Conservation (phyloP, 2,329 filamentous ascomycete genomes). For the Ascochyta pisi region DNA sequence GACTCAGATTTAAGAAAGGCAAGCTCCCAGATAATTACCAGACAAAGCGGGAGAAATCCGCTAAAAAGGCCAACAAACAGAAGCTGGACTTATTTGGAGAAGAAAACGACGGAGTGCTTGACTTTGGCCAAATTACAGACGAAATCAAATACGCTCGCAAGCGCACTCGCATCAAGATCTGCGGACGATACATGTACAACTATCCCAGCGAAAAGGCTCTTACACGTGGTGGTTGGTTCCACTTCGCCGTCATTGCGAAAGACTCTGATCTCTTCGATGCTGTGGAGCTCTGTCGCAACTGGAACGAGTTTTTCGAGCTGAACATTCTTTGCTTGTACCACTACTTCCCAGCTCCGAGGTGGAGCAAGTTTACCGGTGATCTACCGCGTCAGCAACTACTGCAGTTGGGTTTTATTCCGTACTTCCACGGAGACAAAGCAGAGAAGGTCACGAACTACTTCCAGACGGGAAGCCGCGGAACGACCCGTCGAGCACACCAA, state of each 20-base stretch:
- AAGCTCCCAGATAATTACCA: constrained; percentile 29
- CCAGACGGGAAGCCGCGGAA: constrained; percentile 44
- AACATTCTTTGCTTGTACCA: constrained; percentile 55
- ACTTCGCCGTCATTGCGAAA: constrained; percentile 60
- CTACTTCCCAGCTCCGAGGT: constrained; percentile 58
- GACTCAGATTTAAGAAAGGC: constrained; percentile 11
- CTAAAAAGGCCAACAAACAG: constrained; percentile 21
- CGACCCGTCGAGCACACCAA: constrained; percentile 44
- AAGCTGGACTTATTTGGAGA: constrained; percentile 4
- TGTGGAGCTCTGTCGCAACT: constrained; percentile 57
- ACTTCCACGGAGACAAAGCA: constrained; percentile 44
- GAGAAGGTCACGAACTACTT: constrained; percentile 41
- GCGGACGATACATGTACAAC: constrained; percentile 59
- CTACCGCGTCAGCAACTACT: constrained; percentile 50
- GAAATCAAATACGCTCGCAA: constrained; percentile 41
- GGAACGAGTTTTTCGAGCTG: constrained; percentile 60
- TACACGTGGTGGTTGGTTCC: constrained; percentile 58
- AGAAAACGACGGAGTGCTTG: constrained; percentile 32
- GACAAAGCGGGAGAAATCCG: constrained; percentile 44
- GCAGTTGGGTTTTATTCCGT: constrained; percentile 51
- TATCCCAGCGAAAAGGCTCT: constrained; percentile 58
- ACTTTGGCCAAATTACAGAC: constrained; percentile 49
- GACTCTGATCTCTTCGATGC: constrained; percentile 55
- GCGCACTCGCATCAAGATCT: constrained; percentile 56
- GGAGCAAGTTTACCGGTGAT: constrained; percentile 53